Percentiles rank a stretch among this genome's conserved stretches.
Conservation (phyloP, 2,329 filamentous ascomycete genomes). For the Fusarium euwallaceae region DNA sequence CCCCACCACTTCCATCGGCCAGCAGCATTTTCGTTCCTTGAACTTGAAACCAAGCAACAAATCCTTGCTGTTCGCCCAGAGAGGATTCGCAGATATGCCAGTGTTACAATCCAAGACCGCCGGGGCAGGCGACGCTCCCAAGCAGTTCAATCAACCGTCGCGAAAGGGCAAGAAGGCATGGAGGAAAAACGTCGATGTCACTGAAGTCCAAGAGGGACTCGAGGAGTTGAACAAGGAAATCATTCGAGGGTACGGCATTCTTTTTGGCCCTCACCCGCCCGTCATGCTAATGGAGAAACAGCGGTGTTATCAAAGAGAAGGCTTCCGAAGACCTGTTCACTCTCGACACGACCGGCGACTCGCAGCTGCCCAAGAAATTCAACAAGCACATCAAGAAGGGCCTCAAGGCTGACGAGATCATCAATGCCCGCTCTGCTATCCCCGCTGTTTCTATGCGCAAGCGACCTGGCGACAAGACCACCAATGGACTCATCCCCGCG, state of each 20-base stretch:
- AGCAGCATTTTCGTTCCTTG: slow-evolving; percentile 36
- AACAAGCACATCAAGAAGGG: slow-evolving; percentile 79
- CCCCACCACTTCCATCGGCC: slow-evolving; percentile 45
- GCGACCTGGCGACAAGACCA: slow-evolving; percentile 76
- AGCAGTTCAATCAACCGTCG: slow-evolving; percentile 88
- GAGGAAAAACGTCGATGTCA: slow-evolving; percentile 97
- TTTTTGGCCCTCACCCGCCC: not conserved
- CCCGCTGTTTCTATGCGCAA: slow-evolving; percentile 85
- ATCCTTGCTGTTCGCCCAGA: slow-evolving; percentile 19
- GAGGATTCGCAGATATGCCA: slow-evolving; percentile 61
- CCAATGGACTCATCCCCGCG: slow-evolving; percentile 77
- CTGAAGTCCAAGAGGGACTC: slow-evolving; percentile 85
- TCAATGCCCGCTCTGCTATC: slow-evolving; percentile 85
- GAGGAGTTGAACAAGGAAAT: slow-evolving; percentile 89
- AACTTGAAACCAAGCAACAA: slow-evolving; percentile 24
- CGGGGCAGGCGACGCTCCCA: slow-evolving; percentile 72
- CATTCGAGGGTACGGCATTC: slow-evolving; percentile 78
- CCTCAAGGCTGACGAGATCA: slow-evolving; percentile 92
- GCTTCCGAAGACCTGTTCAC: slow-evolving; percentile 86
- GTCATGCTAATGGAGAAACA: slow-evolving; percentile 53
- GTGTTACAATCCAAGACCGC: slow-evolving; percentile 61
- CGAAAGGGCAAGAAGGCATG: slow-evolving; percentile 99
- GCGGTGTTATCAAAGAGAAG: slow-evolving; percentile 88
- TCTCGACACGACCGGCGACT: slow-evolving; percentile 81
- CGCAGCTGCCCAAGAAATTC: slow-evolving; percentile 72